Percentiles rank a stretch among this genome's conserved stretches.
phyloP scores from a whole-genome alignment of 2,329 filamentous ascomycete genomes.

The Ceratocystis albifundus region DNA sequence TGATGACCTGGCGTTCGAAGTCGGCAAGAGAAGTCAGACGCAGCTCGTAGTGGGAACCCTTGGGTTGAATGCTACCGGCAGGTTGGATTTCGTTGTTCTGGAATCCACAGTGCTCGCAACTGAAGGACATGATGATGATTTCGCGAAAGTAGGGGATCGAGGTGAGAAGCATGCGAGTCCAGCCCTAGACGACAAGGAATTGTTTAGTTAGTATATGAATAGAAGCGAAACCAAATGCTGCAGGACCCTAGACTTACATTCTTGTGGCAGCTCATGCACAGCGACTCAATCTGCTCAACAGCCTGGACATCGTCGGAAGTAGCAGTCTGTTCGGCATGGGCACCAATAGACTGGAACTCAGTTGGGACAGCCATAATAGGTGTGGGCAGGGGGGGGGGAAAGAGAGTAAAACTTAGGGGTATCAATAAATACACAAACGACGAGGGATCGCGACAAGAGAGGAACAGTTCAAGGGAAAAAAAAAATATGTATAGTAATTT shows the following conservation, averaged over 20 bases:
- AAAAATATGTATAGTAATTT: background rate
- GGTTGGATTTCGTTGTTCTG: constrained; percentile 90
- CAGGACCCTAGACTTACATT: constrained; percentile 44
- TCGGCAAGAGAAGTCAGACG: constrained; percentile 62
- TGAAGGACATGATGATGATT: constrained; percentile 93
- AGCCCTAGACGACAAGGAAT: constrained; percentile 45
- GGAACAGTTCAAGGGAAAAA: background rate
- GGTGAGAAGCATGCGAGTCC: constrained; percentile 76
- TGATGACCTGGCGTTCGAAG: constrained; percentile 77
- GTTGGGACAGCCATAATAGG: constrained; percentile 30
- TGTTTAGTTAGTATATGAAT: constrained; percentile 22
- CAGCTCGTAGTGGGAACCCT: constrained; percentile 73
- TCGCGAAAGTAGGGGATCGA: constrained; percentile 95
- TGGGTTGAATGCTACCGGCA: constrained; percentile 82
- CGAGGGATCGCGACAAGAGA: background rate
- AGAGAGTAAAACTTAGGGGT: constrained; percentile 34
- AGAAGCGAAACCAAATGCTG: background rate
- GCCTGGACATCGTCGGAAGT: constrained; percentile 41
- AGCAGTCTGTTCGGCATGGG: constrained; percentile 44
- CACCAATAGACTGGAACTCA: constrained; percentile 52
- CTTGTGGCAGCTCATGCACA: constrained; percentile 78
- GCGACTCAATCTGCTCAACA: constrained; percentile 60
- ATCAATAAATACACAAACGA: constrained; percentile 7
- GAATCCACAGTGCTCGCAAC: constrained; percentile 78
- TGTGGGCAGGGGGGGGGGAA: constrained; percentile 28